Base-by-base conservation (phyloP, 2,329 filamentous ascomycete species). In the Ophiobolus disseminans region DNA sequence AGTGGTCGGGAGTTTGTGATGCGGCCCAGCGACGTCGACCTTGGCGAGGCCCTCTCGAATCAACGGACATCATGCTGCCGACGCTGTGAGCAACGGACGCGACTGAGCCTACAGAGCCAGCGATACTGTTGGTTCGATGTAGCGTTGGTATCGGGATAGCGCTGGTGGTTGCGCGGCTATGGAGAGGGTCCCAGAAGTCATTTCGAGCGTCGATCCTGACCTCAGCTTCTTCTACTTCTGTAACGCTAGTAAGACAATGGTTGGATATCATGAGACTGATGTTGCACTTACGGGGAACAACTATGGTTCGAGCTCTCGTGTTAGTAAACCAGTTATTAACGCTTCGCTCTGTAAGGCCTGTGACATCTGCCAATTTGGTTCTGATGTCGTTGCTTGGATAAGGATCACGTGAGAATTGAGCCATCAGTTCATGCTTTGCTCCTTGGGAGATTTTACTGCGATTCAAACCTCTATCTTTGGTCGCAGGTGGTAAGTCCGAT, bases 301-400 rank as follows among this genome's bases (percentile, higher is more conserved):
- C 7, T n/a, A 13, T 17, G 16, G 16, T 19, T 39, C 21, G 21
- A 6, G 38, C 19, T 35, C 43, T 43, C 1, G 39, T 19, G 20
- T 51, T 51, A 4, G 31, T 13, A 11, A 47, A 51, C 48, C 48
- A 51, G 9, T 8, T 51, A 10, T 31, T 42, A 5, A 47, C n/a
- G 3, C 16, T 31, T 11, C 16, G 25, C 9, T 6, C 17, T 1
- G 35, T 1, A 6, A 50, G 31, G 1, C 25, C 17, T 8, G 39
- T 40, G 10, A 6, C 6, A 4, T 2, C n/a, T 11, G 42, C 35
- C 5, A 46, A 17, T 5, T 21, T 3, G 3, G 16, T 19, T 3
- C 37, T 7, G 3, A 14, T 34, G 8, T 11, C 13, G 10, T 47
- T 34, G 5, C 5, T 19, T 0, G 44, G 43, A n/a, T 48, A 48